A percentile compares a stretch with the other conserved stretches of the same genome.
Evolutionary conservation across 306 rosid species (phyloP).

Genomic region (Glycine latifolia): DNA sequence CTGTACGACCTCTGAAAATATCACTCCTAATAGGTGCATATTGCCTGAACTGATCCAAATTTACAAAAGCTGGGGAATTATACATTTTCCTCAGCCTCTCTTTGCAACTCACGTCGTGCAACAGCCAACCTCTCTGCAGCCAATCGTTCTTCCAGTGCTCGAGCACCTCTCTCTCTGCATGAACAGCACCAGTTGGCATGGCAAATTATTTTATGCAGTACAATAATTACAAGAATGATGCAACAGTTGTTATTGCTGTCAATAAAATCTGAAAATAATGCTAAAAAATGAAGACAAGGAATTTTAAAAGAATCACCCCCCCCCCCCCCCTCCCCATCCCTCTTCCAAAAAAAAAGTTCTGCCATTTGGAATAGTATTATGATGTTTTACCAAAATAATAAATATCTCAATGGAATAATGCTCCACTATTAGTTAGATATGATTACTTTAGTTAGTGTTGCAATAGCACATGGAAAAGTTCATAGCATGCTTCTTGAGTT

Average conservation of each 20-base stretch:
- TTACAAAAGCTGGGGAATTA: slow-evolving; percentile 51
- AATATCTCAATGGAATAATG: background rate
- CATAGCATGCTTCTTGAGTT: background rate
- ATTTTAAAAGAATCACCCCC: background rate
- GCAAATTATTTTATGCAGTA: background rate
- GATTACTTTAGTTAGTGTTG: slow-evolving; percentile 18
- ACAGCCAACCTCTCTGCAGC: slow-evolving; percentile 78
- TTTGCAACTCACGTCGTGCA: slow-evolving; percentile 54
- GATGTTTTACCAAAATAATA: background rate
- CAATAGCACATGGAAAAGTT: background rate
- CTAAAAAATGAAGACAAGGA: background rate
- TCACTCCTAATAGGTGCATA: slow-evolving; percentile 10
- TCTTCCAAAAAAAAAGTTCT: background rate
- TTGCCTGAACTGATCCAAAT: slow-evolving; percentile 30
- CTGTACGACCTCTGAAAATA: slow-evolving; percentile 42
- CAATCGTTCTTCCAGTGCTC: slow-evolving; percentile 87
- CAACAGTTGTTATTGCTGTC: background rate
- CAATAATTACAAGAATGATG: slow-evolving; percentile 7
- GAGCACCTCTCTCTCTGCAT: slow-evolving; percentile 91
- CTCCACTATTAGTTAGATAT: slow-evolving; percentile 18
- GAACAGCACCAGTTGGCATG: slow-evolving; percentile 22
- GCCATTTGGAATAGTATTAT: background rate
- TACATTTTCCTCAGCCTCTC: slow-evolving; percentile 69
- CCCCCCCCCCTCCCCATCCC: background rate
- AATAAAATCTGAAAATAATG: background rate